phyloP scores from a whole-genome alignment of 2,329 filamentous ascomycete species.

The Clathrospora elynae region DNA sequence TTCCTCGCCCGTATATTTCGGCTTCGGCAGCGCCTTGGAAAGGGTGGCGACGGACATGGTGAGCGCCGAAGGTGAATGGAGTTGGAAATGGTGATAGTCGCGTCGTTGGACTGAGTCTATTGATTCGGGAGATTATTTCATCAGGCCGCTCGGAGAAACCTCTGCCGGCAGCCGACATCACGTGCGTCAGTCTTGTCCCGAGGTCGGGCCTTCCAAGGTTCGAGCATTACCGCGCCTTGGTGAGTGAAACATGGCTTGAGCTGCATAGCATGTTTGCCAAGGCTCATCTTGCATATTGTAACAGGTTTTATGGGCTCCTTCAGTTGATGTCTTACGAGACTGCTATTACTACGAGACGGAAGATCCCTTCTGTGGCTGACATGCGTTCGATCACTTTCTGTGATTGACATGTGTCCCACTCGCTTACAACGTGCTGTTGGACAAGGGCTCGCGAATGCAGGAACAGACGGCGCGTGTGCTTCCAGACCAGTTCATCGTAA shows the following conservation, averaged over 20 bases:
- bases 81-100: slow-evolving; percentile 3
- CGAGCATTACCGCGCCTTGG: too few relatives aligned
- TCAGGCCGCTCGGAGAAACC: slow-evolving; percentile 6
- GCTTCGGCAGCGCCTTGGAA: slow-evolving; percentile 80
- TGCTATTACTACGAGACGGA: too few relatives aligned
- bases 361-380: too few relatives aligned
- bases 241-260: slow-evolving; percentile 1
- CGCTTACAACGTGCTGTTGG: slow-evolving; percentile 4
- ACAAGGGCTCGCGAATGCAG: slow-evolving; percentile 7
- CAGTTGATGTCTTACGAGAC: too few relatives aligned
- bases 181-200: too few relatives aligned
- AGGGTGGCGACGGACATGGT: slow-evolving; percentile 63
- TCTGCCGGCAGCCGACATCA: slow-evolving; percentile 18
- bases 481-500: too few relatives aligned
- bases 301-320: too few relatives aligned
- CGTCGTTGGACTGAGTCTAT: slow-evolving; percentile 2
- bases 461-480: too few relatives aligned
- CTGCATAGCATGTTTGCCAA: background rate
- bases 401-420: too few relatives aligned
- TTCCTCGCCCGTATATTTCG: slow-evolving; percentile 87
- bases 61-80: slow-evolving; percentile 10
- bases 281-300: background rate
- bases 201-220: background rate
- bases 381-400: too few relatives aligned
- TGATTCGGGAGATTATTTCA: slow-evolving; percentile 16